These are phyloP conservation scores for Phytophthora crassamura DNA, from an alignment of 352 stramenopile genomes.

Conservation along the genomic window DNA sequence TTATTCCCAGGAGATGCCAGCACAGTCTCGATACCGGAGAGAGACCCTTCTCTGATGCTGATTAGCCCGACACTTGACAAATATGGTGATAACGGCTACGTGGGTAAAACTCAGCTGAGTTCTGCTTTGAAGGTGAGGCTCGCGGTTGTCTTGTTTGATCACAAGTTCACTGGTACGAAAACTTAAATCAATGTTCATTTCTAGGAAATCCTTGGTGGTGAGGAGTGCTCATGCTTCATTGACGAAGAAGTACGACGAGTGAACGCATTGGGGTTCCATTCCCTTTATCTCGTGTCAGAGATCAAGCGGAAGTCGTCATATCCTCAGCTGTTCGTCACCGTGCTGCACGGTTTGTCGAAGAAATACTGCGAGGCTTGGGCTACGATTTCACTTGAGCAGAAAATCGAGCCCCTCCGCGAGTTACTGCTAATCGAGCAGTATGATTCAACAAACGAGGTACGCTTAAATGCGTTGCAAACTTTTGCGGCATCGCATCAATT, in stretches of 20 bases:
- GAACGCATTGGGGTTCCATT: constrained; percentile 53
- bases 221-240: constrained; percentile 50
- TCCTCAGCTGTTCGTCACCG: constrained; percentile 56
- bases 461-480: not conserved
- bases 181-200: not conserved
- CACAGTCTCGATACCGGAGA: constrained; percentile 31
- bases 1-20: constrained; percentile 53
- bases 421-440: constrained; percentile 76
- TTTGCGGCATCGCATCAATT: not conserved
- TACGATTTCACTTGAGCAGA: constrained; percentile 53
- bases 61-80: constrained; percentile 38
- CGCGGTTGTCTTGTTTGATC: not conserved
- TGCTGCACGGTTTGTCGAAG: constrained; percentile 59
- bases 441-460: constrained; percentile 77
- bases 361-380: constrained; percentile 81
- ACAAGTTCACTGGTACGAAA: not conserved
- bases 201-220: constrained; percentile 28
- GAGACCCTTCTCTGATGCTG: constrained; percentile 4
- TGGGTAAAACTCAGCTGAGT: constrained; percentile 32
- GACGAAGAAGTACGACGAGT: constrained; percentile 62
- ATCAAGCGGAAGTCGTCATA: constrained; percentile 52
- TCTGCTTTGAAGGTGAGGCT: constrained; percentile 45
- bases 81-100: constrained; percentile 29
- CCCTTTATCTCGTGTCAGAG: constrained; percentile 61
- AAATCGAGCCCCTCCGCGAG: constrained; percentile 72